Evolutionary conservation across 148 eudicot species (phyloP), one percentile per base, ranked within the genome.

Genomic region (Bassia scoparia): DNA sequence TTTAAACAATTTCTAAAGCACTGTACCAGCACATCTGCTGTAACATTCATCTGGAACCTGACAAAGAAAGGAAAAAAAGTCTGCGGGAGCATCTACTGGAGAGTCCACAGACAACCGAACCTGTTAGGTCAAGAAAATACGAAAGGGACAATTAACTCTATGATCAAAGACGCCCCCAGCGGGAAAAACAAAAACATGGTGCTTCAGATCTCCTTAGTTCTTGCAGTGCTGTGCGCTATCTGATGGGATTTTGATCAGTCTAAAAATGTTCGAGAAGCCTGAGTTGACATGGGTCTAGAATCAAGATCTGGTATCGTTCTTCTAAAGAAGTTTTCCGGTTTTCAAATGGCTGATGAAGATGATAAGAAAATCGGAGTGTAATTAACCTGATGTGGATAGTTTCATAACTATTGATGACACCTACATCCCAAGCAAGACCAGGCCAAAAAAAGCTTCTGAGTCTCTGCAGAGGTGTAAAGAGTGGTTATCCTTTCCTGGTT

Each of bases 341-440:
- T 64, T 58, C 59, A 56, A 29, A n/a, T 26, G n/a, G 48, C 31
- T 43, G 66, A 55, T 52, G 78, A 79, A 53, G 44, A 55, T 75
- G 75, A 71, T 48, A 44, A 71, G 23, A 44, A 52, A n/a, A 55
- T 37, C 56, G 54, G 79, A 75, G 48, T 58, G 75, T 70, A 60
- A 44, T 35, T 79, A 75, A 54, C 82, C 78, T n/a, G n/a, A n/a
- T 14, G 82, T 75, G 68, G 79, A 79, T 67, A 79, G n/a, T n/a
- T n/a, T 75, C 76, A 75, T 79, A 14, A 65, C 75, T 54, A 24
- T 79, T 30, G 82, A 79, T 13, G 82, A 75, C n/a, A 70, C 78
- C 30, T 79, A 33, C 75, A 79, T 79, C 59, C 35, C 54, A 53
- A 70, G 23, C 78, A 70, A 74, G 78, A 79, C 21, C 21, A 43